These are phyloP conservation scores for Neoarthrinium moseri DNA, from an alignment of 2,329 filamentous ascomycete species.

Conservation along the genomic window DNA sequence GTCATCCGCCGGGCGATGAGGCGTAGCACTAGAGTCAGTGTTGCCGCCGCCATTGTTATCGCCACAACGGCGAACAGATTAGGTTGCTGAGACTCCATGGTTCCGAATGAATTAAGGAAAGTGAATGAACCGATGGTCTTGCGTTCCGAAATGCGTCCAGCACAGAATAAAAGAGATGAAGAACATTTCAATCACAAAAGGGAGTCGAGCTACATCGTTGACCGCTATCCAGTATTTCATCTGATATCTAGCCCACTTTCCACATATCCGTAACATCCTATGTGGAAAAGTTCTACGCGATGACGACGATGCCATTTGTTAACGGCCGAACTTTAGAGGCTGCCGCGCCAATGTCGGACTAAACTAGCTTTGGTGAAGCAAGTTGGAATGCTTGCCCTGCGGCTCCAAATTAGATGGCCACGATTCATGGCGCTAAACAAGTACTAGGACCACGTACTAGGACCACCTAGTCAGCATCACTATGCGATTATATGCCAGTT, in stretches of 20 bases:
- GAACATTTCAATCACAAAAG: too few relatives aligned
- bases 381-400: not conserved
- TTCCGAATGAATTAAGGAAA: not conserved
- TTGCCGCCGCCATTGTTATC: conserved; percentile 1
- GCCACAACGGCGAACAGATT: conserved; percentile 1
- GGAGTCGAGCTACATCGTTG: not conserved
- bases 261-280: not conserved
- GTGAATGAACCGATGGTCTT: not conserved
- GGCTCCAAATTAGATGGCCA: not conserved
- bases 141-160: too few relatives aligned
- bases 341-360: not conserved
- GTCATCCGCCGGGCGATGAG: conserved; percentile 5
- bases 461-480: not conserved
- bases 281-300: not conserved
- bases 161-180: not conserved
- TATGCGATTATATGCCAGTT: not conserved
- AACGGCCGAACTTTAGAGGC: not conserved
- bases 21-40: not conserved
- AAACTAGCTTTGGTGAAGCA: not conserved
- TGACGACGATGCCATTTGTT: too few relatives aligned
- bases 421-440: too few relatives aligned
- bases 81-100: not conserved
- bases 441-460: too few relatives aligned
- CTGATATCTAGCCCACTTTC: not conserved
- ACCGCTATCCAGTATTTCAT: not conserved